These are phyloP conservation scores for Brasenia schreberi DNA, from an alignment of 164 flowering plant genomes.

Conservation along the genomic window DNA sequence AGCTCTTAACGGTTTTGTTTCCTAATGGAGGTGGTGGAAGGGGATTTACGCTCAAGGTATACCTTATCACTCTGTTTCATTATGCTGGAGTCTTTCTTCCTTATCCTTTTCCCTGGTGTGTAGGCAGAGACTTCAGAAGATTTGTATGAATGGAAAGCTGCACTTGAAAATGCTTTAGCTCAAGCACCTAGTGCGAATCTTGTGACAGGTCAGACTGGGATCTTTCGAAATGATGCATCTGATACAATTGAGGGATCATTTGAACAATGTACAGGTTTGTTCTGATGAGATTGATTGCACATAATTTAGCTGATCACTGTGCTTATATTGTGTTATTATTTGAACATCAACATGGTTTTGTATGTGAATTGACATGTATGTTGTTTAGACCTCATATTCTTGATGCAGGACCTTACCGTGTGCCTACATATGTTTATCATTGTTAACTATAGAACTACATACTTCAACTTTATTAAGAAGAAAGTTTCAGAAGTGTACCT, in stretches of 20 bases:
- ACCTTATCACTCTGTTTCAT: slow-evolving; percentile 1
- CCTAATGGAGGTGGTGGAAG: slow-evolving; percentile 97
- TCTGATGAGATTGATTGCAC: background rate
- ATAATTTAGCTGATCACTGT: too few relatives aligned
- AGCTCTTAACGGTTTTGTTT: slow-evolving; percentile 84
- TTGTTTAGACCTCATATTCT: too few relatives aligned
- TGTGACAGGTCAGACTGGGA: slow-evolving; percentile 66
- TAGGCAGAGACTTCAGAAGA: slow-evolving; percentile 95
- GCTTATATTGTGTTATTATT: too few relatives aligned
- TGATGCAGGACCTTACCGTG: too few relatives aligned
- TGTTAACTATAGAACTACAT: too few relatives aligned
- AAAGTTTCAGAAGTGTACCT: too few relatives aligned
- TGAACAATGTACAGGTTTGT: slow-evolving; percentile 33
- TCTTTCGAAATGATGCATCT: slow-evolving; percentile 46
- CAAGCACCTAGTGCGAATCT: slow-evolving; percentile 73
- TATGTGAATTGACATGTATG: too few relatives aligned
- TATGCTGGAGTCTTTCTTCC: background rate
- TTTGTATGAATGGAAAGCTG: slow-evolving; percentile 78
- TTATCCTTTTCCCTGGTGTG: slow-evolving; percentile 2
- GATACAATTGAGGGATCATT: slow-evolving; percentile 40
- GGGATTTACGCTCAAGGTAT: slow-evolving; percentile 91
- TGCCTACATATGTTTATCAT: too few relatives aligned
- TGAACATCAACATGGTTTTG: too few relatives aligned
- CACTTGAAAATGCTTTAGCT: slow-evolving; percentile 81
- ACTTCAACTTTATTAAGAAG: too few relatives aligned